Percentiles rank a stretch among this genome's conserved stretches.
Conservation (phyloP, 306 rosid species). For the Psophocarpus tetragonolobus region DNA sequence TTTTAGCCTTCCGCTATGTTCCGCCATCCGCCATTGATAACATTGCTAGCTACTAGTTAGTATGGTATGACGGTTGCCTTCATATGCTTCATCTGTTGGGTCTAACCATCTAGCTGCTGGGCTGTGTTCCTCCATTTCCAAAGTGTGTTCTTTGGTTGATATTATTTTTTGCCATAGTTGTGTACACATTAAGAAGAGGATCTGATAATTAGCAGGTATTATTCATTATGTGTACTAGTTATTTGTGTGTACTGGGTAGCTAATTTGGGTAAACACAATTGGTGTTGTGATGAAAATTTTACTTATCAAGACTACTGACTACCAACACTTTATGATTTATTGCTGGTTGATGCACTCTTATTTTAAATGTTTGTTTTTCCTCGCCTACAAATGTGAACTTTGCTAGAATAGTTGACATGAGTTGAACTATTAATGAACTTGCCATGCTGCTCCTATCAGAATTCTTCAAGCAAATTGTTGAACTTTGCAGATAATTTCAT, state of each 20-base stretch:
- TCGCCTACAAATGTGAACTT: neutral
- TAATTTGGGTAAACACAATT: neutral
- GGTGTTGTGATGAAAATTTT: slow-evolving; percentile 13
- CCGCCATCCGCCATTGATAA: no score
- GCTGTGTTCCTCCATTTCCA: neutral
- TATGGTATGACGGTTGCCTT: neutral
- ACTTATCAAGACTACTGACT: neutral
- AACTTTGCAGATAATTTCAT: slow-evolving; percentile 12
- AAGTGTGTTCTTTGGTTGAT: neutral
- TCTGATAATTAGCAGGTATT: neutral
- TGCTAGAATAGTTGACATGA: neutral
- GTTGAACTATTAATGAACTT: neutral
- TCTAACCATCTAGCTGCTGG: neutral
- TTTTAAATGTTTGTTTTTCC: slow-evolving; percentile 12
- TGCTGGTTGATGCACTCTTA: neutral
- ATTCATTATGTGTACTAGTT: neutral
- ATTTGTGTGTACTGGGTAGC: neutral
- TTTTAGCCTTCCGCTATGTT: no score
- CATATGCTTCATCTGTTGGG: neutral
- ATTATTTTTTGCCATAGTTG: neutral
- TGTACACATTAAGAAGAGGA: slow-evolving; percentile 2
- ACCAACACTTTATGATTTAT: neutral
- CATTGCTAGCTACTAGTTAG: no score
- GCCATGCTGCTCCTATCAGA: neutral
- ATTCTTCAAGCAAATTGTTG: neutral